These are phyloP conservation scores for Penicillium occitanis DNA, from an alignment of 2,329 filamentous ascomycete species.

Conservation along the genomic window DNA sequence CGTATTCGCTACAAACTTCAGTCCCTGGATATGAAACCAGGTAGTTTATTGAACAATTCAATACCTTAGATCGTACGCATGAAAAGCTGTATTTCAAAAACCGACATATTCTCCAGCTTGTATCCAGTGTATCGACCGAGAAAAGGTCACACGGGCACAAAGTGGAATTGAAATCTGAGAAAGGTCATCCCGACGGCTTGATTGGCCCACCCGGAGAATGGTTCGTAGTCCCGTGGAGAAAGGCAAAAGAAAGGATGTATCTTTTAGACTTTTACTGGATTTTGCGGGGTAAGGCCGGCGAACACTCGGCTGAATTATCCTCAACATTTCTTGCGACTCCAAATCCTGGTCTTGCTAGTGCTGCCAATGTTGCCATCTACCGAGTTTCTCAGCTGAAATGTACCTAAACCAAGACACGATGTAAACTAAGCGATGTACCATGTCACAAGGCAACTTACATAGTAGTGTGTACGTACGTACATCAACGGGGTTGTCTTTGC, in stretches of 20 bases:
- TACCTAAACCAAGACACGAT: background rate
- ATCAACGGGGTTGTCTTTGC: background rate
- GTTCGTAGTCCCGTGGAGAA: slow-evolving; percentile 7
- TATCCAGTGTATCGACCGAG: background rate
- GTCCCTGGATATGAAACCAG: background rate
- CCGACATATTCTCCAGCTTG: background rate
- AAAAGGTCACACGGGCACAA: slow-evolving; percentile 4
- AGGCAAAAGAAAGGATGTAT: background rate
- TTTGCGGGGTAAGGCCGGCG: slow-evolving; percentile 2
- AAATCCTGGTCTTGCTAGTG: background rate
- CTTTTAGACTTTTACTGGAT: background rate
- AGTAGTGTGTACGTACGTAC: background rate
- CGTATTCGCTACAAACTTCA: background rate
- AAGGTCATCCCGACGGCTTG: background rate
- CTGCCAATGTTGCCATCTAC: background rate
- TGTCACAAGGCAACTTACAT: background rate
- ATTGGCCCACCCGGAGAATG: background rate
- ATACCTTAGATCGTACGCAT: background rate
- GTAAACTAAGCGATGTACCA: background rate
- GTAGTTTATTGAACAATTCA: background rate
- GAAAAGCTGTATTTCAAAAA: background rate
- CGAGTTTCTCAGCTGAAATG: slow-evolving; percentile 2
- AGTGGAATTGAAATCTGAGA: background rate
- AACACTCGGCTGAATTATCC: slow-evolving; percentile 3
- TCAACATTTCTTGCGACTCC: background rate